Conservation (phyloP, 2,329 filamentous ascomycete genomes). For the Beauveria scarabaeidicola region DNA sequence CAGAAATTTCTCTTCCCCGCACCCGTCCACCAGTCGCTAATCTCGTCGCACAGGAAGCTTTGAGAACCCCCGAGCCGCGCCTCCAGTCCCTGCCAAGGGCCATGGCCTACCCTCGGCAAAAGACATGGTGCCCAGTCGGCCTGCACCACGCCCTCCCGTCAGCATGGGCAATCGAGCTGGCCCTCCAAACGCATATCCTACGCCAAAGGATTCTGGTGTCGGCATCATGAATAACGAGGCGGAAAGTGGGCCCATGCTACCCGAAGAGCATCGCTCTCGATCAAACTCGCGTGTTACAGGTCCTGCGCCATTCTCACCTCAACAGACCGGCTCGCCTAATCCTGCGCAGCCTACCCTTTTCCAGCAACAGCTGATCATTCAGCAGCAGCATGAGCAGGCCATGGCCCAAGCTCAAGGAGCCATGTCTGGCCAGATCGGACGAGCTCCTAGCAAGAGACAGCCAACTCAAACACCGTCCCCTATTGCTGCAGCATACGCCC, state of each 20-base stretch:
- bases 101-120: slow-evolving; percentile 36
- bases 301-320: slow-evolving; percentile 39
- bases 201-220: slow-evolving; percentile 54
- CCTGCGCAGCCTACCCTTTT: slow-evolving; percentile 40
- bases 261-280: slow-evolving; percentile 58
- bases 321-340: slow-evolving; percentile 27
- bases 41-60: slow-evolving; percentile 59
- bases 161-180: slow-evolving; percentile 49
- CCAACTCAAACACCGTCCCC: slow-evolving; percentile 23
- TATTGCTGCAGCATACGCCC: background rate
- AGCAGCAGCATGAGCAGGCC: slow-evolving; percentile 73
- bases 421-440: slow-evolving; percentile 61
- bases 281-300: slow-evolving; percentile 59
- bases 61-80: slow-evolving; percentile 89
- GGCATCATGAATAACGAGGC: slow-evolving; percentile 54
- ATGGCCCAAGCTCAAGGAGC: slow-evolving; percentile 72
- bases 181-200: slow-evolving; percentile 38
- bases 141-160: slow-evolving; percentile 79
- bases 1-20: slow-evolving; percentile 16
- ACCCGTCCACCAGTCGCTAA: background rate
- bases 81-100: slow-evolving; percentile 64
- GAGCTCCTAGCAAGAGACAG: slow-evolving; percentile 66
- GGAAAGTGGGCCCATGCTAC: slow-evolving; percentile 49
- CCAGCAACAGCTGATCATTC: slow-evolving; percentile 59
- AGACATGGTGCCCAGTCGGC: slow-evolving; percentile 65